Conservation (phyloP, 352 stramenopile species). For the Phytophthora cryptogea region DNA sequence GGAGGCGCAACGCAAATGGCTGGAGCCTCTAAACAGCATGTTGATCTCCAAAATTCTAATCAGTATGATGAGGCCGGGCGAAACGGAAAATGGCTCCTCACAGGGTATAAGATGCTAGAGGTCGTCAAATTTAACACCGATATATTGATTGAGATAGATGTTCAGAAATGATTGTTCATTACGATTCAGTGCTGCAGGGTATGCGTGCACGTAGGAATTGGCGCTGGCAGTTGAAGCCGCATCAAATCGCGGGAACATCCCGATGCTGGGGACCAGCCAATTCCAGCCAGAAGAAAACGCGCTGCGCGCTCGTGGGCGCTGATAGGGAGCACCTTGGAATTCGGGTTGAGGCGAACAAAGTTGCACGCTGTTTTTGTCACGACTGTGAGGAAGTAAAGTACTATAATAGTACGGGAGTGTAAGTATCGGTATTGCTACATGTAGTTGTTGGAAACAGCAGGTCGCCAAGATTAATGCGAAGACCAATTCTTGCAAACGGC, state of each 20-base stretch:
- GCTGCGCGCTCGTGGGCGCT: neutral
- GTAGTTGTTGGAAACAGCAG: too few relatives aligned
- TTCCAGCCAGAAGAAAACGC: slow-evolving; percentile 7
- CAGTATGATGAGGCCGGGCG: slow-evolving; percentile 24
- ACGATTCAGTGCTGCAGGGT: neutral
- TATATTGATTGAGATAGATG: neutral
- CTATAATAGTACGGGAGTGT: too few relatives aligned
- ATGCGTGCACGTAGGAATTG: neutral
- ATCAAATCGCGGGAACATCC: slow-evolving; percentile 26
- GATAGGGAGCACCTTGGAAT: slow-evolving; percentile 7
- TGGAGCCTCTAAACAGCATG: slow-evolving; percentile 31
- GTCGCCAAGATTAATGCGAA: too few relatives aligned
- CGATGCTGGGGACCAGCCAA: slow-evolving; percentile 21
- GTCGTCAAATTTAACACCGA: neutral
- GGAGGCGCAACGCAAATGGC: slow-evolving; percentile 3
- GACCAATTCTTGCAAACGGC: too few relatives aligned
- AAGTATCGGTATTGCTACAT: too few relatives aligned
- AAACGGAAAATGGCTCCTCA: slow-evolving; percentile 14
- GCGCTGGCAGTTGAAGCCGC: slow-evolving; percentile 4
- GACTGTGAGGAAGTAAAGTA: neutral
- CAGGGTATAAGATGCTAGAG: neutral
- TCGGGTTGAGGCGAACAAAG: neutral
- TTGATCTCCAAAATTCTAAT: slow-evolving; percentile 33
- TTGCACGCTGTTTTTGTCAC: neutral
- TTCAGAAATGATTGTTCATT: neutral